These are phyloP conservation scores for Cruciata laevipes DNA, from an alignment of 257 asterid species.

Conservation along the genomic window DNA sequence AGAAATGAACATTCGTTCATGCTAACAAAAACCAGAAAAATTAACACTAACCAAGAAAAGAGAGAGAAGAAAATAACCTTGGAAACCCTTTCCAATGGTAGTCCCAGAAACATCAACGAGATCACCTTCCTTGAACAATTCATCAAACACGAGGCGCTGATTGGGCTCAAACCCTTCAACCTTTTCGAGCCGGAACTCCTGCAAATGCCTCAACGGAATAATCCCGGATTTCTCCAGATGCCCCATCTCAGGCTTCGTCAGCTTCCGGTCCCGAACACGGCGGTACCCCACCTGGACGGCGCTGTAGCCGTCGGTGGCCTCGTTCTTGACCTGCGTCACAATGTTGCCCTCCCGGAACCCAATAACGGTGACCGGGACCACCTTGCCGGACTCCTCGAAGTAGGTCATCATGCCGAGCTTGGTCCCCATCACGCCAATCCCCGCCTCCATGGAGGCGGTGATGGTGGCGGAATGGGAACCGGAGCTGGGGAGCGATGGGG, in stretches of 20 bases:
- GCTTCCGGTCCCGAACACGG: constrained; percentile 65
- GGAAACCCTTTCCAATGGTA: constrained; percentile 90
- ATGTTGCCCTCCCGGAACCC: constrained; percentile 95
- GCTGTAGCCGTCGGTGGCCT: constrained; percentile 73
- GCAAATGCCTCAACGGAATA: constrained; percentile 81
- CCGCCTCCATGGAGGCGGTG: constrained; percentile 83
- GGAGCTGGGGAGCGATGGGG: constrained; percentile 33
- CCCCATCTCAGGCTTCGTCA: constrained; percentile 91
- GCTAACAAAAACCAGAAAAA: not conserved
- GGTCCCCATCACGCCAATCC: constrained; percentile 82
- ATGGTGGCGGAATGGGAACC: constrained; percentile 21
- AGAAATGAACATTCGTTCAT: not conserved
- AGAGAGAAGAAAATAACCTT: constrained; percentile 40
- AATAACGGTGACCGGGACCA: constrained; percentile 84
- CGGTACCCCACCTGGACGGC: constrained; percentile 93
- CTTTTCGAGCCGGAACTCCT: constrained; percentile 66
- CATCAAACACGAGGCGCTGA: constrained; percentile 50
- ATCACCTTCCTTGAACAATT: constrained; percentile 78
- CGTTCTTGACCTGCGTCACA: constrained; percentile 79
- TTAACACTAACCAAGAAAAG: not conserved
- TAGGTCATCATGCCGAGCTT: constrained; percentile 90
- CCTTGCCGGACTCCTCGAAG: constrained; percentile 63
- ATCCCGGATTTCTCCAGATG: constrained; percentile 83
- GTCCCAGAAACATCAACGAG: constrained; percentile 87
- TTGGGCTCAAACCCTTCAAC: constrained; percentile 76